Evolutionary conservation across 208 protist species (phyloP), one percentile per base, ranked within the genome.

Genomic region (Acanthamoeba triangularis): DNA sequence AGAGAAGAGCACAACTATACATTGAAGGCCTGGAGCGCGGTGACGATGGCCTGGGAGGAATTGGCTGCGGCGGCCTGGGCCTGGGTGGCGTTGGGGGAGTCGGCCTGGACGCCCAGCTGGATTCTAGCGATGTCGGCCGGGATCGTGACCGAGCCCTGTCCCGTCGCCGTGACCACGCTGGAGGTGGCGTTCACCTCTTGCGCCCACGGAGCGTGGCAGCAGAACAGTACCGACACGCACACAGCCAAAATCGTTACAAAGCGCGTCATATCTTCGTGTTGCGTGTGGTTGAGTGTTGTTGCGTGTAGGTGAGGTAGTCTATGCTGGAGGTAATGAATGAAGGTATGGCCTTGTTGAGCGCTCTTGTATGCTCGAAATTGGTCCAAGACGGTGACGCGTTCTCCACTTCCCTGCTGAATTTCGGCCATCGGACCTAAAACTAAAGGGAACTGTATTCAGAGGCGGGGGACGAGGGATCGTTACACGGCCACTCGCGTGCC

Each of bases 21-120:
- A 59, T 93, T 93, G 87, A 93, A 44, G 6, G 14, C 33, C 56
- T 69, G 65, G 35, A 93, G 87, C 37, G 87, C 87, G 3, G 56
- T 33, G 30, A 93, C 44, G 35, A 93, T 93, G 87, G 10, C 37
- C 59, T 93, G 87, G 35, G 87, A n/a, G 18, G 47, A 0, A 6
- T 47, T 14, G 30, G 87, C 87, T 1, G 87, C 87, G 20, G 74
- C 20, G 10, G 59, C 65, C 47, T 93, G 87, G 33, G 87, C 87
- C 2, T 28, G 11, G 35, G 20, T 78, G 35, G 87, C 87, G 44
- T 69, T 93, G 63, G 18, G 7, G 33, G 59, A 13, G 33, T 76
- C 41, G 1, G 37, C 87, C 61, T 93, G 59, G 5, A 93, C 61
- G 56, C 87, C 87, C 44, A 93, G 61, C 33, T 78, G 10, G 25